Evolutionary conservation across 1,284 basidiomycete species (phyloP), one percentile per base, ranked within the genome.

Genomic region (Ustilago crameri): DNA sequence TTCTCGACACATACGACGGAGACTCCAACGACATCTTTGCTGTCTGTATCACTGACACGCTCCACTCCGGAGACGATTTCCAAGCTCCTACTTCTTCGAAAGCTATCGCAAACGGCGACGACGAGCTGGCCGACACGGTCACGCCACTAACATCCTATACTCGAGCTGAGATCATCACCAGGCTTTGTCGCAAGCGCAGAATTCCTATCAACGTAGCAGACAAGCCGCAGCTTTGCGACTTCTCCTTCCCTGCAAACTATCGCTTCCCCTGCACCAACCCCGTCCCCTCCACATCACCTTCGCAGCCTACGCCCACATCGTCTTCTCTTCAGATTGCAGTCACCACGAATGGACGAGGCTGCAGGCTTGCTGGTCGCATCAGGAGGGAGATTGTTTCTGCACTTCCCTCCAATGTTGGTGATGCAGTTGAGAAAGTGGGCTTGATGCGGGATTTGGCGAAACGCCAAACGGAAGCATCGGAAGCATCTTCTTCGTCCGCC

Each of bases 261-360:
- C 91, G 95, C 5, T 93, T 97, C 78, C 82, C 87, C 3, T 76
- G 81, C 45, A 65, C 60, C 43, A 46, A 50, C 18, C 38, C 51
- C 3, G 15, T 54, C 37, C 3, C 34, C 12, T 23, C n/a, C n/a
- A n/a, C 51, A 5, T 14, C 26, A 37, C 18, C 37, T 1, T 27
- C 7, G 1, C 18, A 30, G 1, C 22, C 7, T 1, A 12, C 42
- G 14, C 37, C 58, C 5, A 22, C 56, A 5, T 56, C 55, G 0
- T 78, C 87, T 5, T 89, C 91, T 2, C 86, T 97, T 0, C 93
- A 97, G 79, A 85, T 98, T 12, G 92, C 91, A 0, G 88, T 98
- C 1, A 93, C 93, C 0, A 95, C 95, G 1, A 97, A 96, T 75
- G 93, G 93, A 0, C 88, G 91, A 62, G 95, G 95, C 1, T 98